Conservation (phyloP, 2,329 filamentous ascomycete species). For the Beauveria pseudobassiana region DNA sequence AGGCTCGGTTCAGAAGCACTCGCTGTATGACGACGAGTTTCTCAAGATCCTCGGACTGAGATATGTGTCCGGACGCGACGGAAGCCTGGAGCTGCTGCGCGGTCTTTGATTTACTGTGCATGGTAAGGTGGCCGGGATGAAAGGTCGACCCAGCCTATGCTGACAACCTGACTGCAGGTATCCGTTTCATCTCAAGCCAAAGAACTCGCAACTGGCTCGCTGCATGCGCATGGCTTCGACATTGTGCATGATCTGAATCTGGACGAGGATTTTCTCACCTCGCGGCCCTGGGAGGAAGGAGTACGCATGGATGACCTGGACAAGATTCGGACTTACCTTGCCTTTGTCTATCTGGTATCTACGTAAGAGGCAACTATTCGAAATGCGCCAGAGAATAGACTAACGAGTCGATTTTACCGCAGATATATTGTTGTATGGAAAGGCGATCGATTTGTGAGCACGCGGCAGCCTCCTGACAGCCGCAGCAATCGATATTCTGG, state of each 20-base stretch:
- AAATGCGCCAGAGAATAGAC: background rate
- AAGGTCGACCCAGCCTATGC: background rate
- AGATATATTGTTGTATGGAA: slow-evolving; percentile 8
- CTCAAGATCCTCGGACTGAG: slow-evolving; percentile 5
- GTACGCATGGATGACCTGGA: background rate
- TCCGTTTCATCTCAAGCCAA: slow-evolving; percentile 11
- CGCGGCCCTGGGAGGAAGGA: background rate
- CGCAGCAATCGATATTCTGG: slow-evolving; percentile 2
- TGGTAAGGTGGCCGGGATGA: background rate
- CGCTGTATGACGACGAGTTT: slow-evolving; percentile 10
- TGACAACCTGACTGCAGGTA: slow-evolving; percentile 1
- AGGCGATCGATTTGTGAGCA: background rate
- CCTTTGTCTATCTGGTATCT: slow-evolving; percentile 8
- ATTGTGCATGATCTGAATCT: slow-evolving; percentile 6
- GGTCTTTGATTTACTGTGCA: slow-evolving; percentile 8
- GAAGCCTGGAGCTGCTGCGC: slow-evolving; percentile 1
- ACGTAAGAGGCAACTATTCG: background rate
- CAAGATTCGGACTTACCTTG: slow-evolving; percentile 3
- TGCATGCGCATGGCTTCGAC: slow-evolving; percentile 6
- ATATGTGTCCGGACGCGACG: slow-evolving; percentile 4
- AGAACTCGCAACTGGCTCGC: background rate
- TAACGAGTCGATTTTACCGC: background rate
- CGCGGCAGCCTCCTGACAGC: background rate
- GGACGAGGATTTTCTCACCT: background rate
- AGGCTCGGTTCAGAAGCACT: background rate